Evolutionary conservation across 257 asterid species (phyloP).

Genomic region (Forsythia viridissima): DNA sequence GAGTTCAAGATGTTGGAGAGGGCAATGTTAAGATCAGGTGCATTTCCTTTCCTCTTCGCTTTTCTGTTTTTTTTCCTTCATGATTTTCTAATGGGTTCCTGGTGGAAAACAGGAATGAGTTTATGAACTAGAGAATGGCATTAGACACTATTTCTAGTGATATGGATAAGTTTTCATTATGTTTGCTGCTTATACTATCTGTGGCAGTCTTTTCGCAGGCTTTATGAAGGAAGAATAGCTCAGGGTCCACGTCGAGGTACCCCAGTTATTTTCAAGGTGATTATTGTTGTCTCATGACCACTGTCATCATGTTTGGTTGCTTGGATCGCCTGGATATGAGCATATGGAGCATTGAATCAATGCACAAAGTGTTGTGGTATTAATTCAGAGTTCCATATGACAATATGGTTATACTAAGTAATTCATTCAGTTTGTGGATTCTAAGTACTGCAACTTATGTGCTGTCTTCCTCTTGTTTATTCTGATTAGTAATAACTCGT

Average conservation of each 20-base stretch:
- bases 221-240: slow-evolving; percentile 86
- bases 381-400: background rate
- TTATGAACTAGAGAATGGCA: background rate
- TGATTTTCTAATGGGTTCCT: too few species aligned
- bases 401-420: background rate
- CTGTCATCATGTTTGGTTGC: too few species aligned
- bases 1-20: slow-evolving; percentile 83
- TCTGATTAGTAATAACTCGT: slow-evolving; percentile 1
- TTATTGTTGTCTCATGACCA: background rate
- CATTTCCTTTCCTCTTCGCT: slow-evolving; percentile 12
- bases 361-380: background rate
- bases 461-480: slow-evolving; percentile 13
- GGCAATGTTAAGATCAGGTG: slow-evolving; percentile 85
- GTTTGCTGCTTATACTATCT: slow-evolving; percentile 49
- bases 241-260: slow-evolving; percentile 86
- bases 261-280: slow-evolving; percentile 84
- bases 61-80: background rate
- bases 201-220: slow-evolving; percentile 76
- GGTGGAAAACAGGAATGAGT: background rate
- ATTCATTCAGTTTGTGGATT: background rate
- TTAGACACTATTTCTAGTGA: background rate
- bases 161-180: background rate
- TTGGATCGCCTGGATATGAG: background rate
- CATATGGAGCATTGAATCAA: background rate
- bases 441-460: background rate